Evolutionary conservation across 345 rosid genomes (phyloP).

Genomic region (Pelargonium nanum): DNA sequence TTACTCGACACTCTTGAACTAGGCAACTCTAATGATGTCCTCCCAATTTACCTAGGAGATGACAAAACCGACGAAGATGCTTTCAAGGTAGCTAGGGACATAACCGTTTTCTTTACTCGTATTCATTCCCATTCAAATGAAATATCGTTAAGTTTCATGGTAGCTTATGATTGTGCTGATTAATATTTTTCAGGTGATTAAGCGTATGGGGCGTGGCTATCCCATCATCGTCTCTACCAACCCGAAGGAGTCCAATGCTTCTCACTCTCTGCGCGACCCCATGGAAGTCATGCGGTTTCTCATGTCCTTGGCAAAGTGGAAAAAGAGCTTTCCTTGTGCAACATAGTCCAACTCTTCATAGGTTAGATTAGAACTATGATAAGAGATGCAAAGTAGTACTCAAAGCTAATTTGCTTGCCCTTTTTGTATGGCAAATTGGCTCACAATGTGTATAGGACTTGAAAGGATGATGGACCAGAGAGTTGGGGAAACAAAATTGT

Average conservation of each 20-base stretch:
- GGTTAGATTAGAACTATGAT: no score
- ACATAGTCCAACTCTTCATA: no score
- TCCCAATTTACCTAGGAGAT: conserved; percentile 35
- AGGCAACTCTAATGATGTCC: conserved; percentile 16
- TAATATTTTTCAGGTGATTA: conserved; percentile 12
- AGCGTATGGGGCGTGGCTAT: conserved; percentile 18
- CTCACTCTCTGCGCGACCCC: conserved; percentile 21
- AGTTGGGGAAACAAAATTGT: no score
- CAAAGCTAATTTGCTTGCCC: no score
- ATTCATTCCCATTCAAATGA: no score
- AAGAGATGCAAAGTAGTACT: no score
- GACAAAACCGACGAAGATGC: conserved; percentile 39
- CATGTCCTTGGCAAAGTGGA: conserved; percentile 23
- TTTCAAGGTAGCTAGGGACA: conserved; percentile 17
- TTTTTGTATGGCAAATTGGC: no score
- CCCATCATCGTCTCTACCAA: conserved; percentile 21
- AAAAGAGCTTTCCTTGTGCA: conserved; percentile 9
- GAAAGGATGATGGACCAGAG: no score
- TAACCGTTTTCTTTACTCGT: no score
- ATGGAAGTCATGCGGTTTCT: conserved; percentile 23
- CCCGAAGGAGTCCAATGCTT: conserved; percentile 25
- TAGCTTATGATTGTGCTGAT: no score
- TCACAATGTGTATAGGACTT: no score
- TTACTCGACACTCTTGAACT: conserved; percentile 27
- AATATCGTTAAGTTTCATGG: no score